These are phyloP conservation scores for Pichia manshurica DNA, from an alignment of 805 yeast genomes.

Conservation along the genomic window DNA sequence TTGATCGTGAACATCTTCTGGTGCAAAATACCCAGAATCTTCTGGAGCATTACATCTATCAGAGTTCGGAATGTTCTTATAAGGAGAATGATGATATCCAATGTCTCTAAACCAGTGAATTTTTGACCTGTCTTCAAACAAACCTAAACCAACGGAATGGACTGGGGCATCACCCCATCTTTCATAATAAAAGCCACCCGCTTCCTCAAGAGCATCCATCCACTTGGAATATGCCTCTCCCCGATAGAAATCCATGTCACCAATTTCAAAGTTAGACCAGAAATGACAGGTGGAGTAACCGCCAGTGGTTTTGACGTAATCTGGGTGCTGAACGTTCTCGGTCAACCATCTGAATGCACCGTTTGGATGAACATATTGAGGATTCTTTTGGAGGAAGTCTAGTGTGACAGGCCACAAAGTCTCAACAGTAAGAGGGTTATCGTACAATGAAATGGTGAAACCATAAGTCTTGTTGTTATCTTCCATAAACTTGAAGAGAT, in stretches of 20 bases:
- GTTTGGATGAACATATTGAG: slow-evolving; percentile 52
- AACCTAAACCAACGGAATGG: slow-evolving; percentile 66
- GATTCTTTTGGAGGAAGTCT: slow-evolving; percentile 51
- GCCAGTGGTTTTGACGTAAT: slow-evolving; percentile 33
- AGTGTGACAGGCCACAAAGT: slow-evolving; percentile 69
- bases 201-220: slow-evolving; percentile 59
- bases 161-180: slow-evolving; percentile 96
- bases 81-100: slow-evolving; percentile 73
- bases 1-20: slow-evolving; percentile 30
- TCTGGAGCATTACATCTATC: slow-evolving; percentile 39
- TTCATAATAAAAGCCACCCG: slow-evolving; percentile 83
- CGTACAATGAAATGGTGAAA: slow-evolving; percentile 64
- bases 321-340: slow-evolving; percentile 47
- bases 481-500: slow-evolving; percentile 69
- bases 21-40: slow-evolving; percentile 31
- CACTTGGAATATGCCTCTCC: slow-evolving; percentile 62
- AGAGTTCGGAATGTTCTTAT: slow-evolving; percentile 70
- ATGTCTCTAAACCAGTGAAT: slow-evolving; percentile 87
- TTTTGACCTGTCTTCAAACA: slow-evolving; percentile 64
- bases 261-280: slow-evolving; percentile 87
- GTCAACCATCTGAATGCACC: slow-evolving; percentile 55
- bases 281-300: slow-evolving; percentile 68
- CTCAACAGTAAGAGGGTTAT: slow-evolving; percentile 58
- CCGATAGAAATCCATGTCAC: slow-evolving; percentile 74
- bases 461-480: slow-evolving; percentile 69